Evolutionary conservation across 2,329 filamentous ascomycete genomes (phyloP), one percentile per base, ranked within the genome.

Genomic region (Alternaria rosae): DNA sequence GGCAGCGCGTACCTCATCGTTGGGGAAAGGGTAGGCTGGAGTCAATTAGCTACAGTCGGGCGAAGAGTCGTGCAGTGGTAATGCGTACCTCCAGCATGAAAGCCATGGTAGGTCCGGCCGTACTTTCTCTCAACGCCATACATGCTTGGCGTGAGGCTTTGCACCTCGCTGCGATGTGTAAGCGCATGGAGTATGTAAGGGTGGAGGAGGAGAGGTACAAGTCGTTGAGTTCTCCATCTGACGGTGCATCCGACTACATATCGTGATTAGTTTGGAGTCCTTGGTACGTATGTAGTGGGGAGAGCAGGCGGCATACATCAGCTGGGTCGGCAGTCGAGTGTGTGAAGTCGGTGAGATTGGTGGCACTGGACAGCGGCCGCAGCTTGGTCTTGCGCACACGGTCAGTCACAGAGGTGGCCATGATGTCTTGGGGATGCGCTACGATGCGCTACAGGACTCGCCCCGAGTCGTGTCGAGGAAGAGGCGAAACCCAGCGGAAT

Each of bases 51-150:
- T 48, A 26, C n/a, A 25, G n/a, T 17, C 38, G 15, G 35, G 15
- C 17, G 43, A n/a, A 23, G 11, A 15, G 53, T 12, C 17, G 9
- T 28, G 9, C 3, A 4, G 15, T 12, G 17, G 10, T 10, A 6
- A n/a, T 59, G 44, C 77, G 68, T 73, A 81, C 79, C 78, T 57
- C 79, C 79, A 20, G 77, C 74, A 59, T 75, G 74, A 57, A 78
- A 80, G 38, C 75, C 69, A 54, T 81, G 78, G 64, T 81, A 81
- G 25, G 78, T 80, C 59, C 79, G 70, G 59, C 79, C 79, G 72
- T 80, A 79, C 61, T 79, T 76, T 60, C 73, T 75, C 41, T 80
- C 70, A 56, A 75, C 78, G 65, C 80, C 75, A 65, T 73, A 77
- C 38, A 80, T 79, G 67, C 77, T 79, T 59, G 76, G 72, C 42